Conservation (phyloP, 1,139 yeast species). For the Wickerhamomyces sp. region DNA sequence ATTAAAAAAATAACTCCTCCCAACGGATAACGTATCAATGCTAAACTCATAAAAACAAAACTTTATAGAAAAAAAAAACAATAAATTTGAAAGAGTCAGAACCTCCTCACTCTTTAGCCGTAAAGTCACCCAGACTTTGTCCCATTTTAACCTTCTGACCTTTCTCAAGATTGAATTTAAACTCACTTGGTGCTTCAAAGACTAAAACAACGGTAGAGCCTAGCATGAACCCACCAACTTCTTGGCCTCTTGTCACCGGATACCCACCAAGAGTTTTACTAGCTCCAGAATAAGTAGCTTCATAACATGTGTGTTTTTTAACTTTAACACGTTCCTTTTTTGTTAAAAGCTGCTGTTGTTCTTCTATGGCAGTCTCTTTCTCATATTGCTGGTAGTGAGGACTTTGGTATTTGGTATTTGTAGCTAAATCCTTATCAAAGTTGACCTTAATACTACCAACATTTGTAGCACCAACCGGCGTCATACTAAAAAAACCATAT, state of each 20-base stretch:
- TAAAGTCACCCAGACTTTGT: slow-evolving; percentile 63
- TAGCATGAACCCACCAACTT: slow-evolving; percentile 94
- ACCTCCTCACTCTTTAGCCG: no score
- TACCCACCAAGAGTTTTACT: slow-evolving; percentile 78
- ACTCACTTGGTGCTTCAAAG: slow-evolving; percentile 87
- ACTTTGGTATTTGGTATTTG: slow-evolving; percentile 69
- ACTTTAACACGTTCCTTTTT: slow-evolving; percentile 29
- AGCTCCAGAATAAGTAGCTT: slow-evolving; percentile 86
- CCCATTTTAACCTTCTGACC: slow-evolving; percentile 88
- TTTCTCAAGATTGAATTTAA: slow-evolving; percentile 61
- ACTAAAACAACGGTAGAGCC: slow-evolving; percentile 96
- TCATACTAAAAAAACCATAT: slow-evolving; percentile 96
- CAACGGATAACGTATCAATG: no score
- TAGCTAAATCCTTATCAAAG: slow-evolving; percentile 85
- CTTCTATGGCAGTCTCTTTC: slow-evolving; percentile 10
- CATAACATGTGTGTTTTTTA: slow-evolving; percentile 81
- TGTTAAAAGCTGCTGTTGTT: slow-evolving; percentile 2
- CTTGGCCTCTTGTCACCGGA: slow-evolving; percentile 88
- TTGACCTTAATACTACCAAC: slow-evolving; percentile 93
- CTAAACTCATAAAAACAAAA: no score
- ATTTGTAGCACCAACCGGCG: slow-evolving; percentile 98
- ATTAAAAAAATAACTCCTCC: not conserved
- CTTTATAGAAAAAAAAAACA: no score
- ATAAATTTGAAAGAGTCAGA: no score
- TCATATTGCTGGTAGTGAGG: slow-evolving; percentile 15